Evolutionary conservation across 2,329 filamentous ascomycete genomes (phyloP).

Genomic region (Fusarium continuum): DNA sequence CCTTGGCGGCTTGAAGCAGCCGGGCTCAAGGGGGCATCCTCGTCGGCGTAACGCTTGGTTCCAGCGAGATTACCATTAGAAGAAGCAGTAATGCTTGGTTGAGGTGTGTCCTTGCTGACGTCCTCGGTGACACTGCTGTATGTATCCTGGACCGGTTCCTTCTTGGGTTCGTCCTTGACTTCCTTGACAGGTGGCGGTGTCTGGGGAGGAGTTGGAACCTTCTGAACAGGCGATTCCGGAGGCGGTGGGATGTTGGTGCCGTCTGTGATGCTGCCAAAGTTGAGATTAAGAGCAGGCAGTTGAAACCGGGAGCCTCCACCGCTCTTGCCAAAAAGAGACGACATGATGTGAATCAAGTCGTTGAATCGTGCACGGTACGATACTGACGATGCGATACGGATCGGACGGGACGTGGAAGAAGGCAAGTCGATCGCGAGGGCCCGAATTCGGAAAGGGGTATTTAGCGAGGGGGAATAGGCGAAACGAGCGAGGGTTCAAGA

Average conservation of each 20-base stretch:
- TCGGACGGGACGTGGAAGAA: conserved; percentile 10
- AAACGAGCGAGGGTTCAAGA: conserved; percentile 6
- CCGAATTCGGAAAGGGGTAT: conserved; percentile 20
- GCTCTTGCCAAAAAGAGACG: conserved; percentile 46
- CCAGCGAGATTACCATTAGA: conserved; percentile 57
- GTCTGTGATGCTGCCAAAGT: conserved; percentile 67
- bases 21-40: conserved; percentile 63
- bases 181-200: conserved; percentile 46
- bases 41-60: conserved; percentile 61
- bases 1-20: conserved; percentile 61
- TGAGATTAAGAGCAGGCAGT: conserved; percentile 66
- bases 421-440: conserved; percentile 16
- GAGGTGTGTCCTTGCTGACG: conserved; percentile 28
- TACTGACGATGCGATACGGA: conserved; percentile 23
- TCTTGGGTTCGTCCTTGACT: conserved; percentile 32
- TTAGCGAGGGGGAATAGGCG: conserved; percentile 6
- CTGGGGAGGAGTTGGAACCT: conserved; percentile 57
- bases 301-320: conserved; percentile 57
- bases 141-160: conserved; percentile 15
- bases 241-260: conserved; percentile 69
- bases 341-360: conserved; percentile 40
- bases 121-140: conserved; percentile 31
- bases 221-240: conserved; percentile 62
- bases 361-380: conserved; percentile 17
- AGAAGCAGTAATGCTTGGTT: conserved; percentile 39